Base-by-base conservation (phyloP, 2,329 filamentous ascomycete genomes). In the Bipolaris victoriae region DNA sequence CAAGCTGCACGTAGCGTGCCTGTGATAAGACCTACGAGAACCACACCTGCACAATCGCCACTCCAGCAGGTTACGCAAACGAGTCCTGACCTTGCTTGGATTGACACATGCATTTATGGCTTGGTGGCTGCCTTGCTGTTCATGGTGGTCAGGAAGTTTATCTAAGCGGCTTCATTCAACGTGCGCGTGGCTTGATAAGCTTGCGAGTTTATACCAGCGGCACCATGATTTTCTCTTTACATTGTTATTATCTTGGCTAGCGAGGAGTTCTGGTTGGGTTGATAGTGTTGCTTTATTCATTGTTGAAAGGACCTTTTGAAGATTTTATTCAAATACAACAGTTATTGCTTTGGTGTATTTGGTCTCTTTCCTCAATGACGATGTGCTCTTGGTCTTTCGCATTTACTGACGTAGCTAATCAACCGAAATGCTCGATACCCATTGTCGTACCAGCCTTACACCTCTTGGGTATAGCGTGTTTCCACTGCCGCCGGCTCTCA, bases 71-170 rank as follows among this genome's bases (percentile, higher is more conserved):
- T 67, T 47, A 60, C 63, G 56, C 76, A 65, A 69, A 73, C 56
- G 13, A 61, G 51, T 39, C 73, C 81, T 50, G 82, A 84, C 15
- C 85, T 88, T 1, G 78, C 87, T 11, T 96, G 91, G 90, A 82
- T 97, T 16, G 93, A 97, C 75, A 86, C 90, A 61, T 84, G 88
- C 36, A 97, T 97, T 63, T 86, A 88, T 20, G 88, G 86, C 6
- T 77, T 97, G 16, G 80, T 91, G 0, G 82, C 91, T 13, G 81
- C 90, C 24, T 79, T 97, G 18, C 79, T 88, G 3, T 85, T 90
- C 20, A 85, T 96, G 80, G 79, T 97, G 3, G 62, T 85, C 22
- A 80, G 80, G 54, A 82, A 82, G 55, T 75, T 84, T 7, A 54
- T 49, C 9, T 60, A 31, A 60, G n/a, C 36, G 6, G 5, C 13